Percentiles rank a stretch among this genome's conserved stretches.
These are phyloP conservation scores for Lasiodiplodia hormozganensis DNA, from an alignment of 2,329 filamentous ascomycete genomes.

Conservation along the genomic window DNA sequence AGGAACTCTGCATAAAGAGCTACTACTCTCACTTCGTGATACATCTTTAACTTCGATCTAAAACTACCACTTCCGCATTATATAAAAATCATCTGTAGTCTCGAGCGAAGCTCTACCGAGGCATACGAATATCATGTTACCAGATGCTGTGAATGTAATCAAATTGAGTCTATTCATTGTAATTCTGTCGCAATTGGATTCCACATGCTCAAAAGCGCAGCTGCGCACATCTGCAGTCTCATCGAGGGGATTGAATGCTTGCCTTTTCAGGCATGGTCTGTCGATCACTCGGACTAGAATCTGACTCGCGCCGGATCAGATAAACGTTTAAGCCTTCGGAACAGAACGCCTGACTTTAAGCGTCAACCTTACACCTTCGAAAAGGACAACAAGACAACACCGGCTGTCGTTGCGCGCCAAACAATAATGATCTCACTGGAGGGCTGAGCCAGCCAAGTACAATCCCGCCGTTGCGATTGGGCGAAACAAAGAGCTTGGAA, in stretches of 20 bases:
- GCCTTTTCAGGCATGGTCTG: neutral
- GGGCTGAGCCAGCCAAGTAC: neutral
- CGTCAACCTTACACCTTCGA: neutral
- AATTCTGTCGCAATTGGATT: no score
- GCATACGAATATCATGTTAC: no score
- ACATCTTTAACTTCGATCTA: no score
- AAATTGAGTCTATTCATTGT: no score
- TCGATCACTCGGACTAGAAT: neutral
- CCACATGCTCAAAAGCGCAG: no score
- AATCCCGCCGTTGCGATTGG: neutral
- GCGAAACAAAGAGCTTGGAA: neutral
- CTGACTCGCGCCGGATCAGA: slow-evolving; percentile 26
- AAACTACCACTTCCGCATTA: no score
- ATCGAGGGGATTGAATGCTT: neutral
- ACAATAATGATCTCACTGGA: neutral
- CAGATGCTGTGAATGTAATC: no score
- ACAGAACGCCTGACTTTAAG: slow-evolving; percentile 3
- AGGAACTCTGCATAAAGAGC: no score
- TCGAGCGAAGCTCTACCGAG: no score
- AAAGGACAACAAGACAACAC: neutral
- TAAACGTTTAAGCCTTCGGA: neutral
- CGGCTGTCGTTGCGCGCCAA: neutral
- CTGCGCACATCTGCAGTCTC: neutral
- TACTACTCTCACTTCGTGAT: no score
- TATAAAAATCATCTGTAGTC: no score